Base-by-base conservation (phyloP, 1,139 yeast species). In the Geotrichum klebahnii region DNA sequence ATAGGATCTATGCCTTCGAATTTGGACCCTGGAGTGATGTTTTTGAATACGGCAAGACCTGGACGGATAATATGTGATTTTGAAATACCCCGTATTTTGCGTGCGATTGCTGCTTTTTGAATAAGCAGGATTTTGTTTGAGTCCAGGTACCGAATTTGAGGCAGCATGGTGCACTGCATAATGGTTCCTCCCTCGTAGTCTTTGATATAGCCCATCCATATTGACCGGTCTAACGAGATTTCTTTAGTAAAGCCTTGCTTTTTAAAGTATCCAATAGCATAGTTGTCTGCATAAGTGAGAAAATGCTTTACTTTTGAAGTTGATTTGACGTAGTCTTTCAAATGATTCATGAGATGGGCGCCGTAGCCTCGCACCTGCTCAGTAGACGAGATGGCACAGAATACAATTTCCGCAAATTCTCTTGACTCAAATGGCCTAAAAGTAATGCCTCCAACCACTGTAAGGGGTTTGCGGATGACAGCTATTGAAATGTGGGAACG, bases 361-460 rank as follows among this genome's bases (percentile, higher is more conserved):
- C 99, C 99, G 64, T 92, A 94, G 34, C 98, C 99, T 57, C 96
- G 73, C 23, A 94, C 98, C 71, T 92, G 99, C 66, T 92, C 98
- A 0, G 97, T 88, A 2, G 97, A 88, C 37, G 95, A 84, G 52
- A 92, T 92, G 24, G 99, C 99, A 76, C 97, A 92, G 63, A 92
- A 92, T 22, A 94, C 99, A 71, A 92, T 92, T 68, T 92, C 99
- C 0, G 98, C 99, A 74, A 92, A 94, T 61, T 80, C 84, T 54
- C 96, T 78, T 51, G 81, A 80, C 62, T 88, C 86, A 68, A 92
- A 92, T 1, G 99, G 98, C 53, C 97, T 76, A 64, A 87, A 90
- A 0, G 99, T 94, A 49, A 92, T 90, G 2, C 99, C 99, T 35
- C 99, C 99, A 1, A 92, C 97, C 26, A 92, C 98, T 0, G 95